Evolutionary conservation across 208 protist genomes (phyloP).

Genomic region (Leishmania gerbilli): DNA sequence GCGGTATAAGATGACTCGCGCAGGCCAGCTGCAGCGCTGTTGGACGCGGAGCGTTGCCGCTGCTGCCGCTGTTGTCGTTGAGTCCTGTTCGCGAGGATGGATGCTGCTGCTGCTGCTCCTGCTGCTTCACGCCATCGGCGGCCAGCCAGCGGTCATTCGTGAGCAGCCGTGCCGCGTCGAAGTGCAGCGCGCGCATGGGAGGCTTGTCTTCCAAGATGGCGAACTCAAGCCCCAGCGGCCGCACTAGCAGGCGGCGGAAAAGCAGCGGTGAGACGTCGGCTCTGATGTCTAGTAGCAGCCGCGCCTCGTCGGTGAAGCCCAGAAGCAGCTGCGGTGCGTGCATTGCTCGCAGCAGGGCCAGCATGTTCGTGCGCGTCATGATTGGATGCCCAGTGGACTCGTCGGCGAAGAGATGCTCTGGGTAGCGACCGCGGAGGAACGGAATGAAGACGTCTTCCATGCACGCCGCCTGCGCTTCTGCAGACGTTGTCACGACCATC

Average conservation of each 20-base stretch:
- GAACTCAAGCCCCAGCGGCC: conserved; percentile 63
- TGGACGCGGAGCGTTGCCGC: background rate
- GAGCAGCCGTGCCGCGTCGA: conserved; percentile 76
- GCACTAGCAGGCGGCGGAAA: conserved; percentile 76
- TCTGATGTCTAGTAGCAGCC: conserved; percentile 67
- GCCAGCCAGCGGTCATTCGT: conserved; percentile 53
- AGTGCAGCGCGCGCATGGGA: conserved; percentile 62
- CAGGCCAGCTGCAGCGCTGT: background rate
- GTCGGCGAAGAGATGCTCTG: conserved; percentile 57
- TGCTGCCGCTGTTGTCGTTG: background rate
- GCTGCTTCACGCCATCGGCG: conserved; percentile 1
- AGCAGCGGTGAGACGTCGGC: conserved; percentile 55
- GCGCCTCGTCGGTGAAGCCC: conserved; percentile 56
- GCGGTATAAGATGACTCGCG: conserved; percentile 14
- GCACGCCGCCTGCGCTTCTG: conserved; percentile 48
- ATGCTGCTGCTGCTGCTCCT: background rate
- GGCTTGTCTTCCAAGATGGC: conserved; percentile 80
- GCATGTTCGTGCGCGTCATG: conserved; percentile 67
- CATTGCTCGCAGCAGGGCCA: conserved; percentile 52
- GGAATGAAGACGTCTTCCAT: conserved; percentile 85
- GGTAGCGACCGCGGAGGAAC: conserved; percentile 77
- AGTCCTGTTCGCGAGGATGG: background rate
- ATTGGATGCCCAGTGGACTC: conserved; percentile 67
- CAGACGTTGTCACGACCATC: conserved; percentile 47
- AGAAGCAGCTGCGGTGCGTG: conserved; percentile 75